Conservation (phyloP, 2,329 filamentous ascomycete species). For the Nakataea oryzae region DNA sequence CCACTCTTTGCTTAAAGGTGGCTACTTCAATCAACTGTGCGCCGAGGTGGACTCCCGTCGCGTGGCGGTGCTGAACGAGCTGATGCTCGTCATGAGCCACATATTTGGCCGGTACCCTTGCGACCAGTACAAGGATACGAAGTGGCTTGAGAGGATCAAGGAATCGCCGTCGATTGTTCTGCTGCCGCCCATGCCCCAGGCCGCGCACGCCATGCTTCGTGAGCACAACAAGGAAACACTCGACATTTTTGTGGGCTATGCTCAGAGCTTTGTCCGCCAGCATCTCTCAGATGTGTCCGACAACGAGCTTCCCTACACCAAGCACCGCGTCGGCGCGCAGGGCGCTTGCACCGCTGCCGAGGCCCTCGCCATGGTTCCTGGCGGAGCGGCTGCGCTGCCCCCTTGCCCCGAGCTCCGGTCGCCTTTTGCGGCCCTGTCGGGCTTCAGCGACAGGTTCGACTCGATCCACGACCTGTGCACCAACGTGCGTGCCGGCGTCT, state of each 20-base stretch:
- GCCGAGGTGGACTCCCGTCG: conserved; percentile 39
- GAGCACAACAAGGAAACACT: conserved; percentile 57
- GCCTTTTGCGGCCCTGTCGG: conserved; percentile 62
- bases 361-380: background rate
- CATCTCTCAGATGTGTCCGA: conserved; percentile 43
- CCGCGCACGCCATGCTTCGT: conserved; percentile 44
- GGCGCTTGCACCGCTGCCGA: conserved; percentile 1
- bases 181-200: conserved; percentile 50
- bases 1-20: conserved; percentile 60
- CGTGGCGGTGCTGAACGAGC: conserved; percentile 38
- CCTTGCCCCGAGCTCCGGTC: conserved; percentile 38
- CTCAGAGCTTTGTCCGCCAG: conserved; percentile 57
- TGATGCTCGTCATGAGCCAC: conserved; percentile 62
- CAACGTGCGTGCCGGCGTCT: conserved; percentile 56
- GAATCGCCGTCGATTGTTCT: conserved; percentile 53
- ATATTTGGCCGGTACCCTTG: conserved; percentile 54
- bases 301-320: conserved; percentile 46
- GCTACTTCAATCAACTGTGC: conserved; percentile 58
- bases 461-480: conserved; percentile 58
- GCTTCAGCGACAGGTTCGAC: conserved; percentile 51
- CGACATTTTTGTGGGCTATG: conserved; percentile 57
- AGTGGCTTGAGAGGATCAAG: conserved; percentile 38
- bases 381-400: background rate
- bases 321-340: conserved; percentile 28
- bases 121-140: conserved; percentile 29